Evolutionary conservation across 192 early-diverging fungal genomes (phyloP).

Genomic region (Helicostylum pulchrum): DNA sequence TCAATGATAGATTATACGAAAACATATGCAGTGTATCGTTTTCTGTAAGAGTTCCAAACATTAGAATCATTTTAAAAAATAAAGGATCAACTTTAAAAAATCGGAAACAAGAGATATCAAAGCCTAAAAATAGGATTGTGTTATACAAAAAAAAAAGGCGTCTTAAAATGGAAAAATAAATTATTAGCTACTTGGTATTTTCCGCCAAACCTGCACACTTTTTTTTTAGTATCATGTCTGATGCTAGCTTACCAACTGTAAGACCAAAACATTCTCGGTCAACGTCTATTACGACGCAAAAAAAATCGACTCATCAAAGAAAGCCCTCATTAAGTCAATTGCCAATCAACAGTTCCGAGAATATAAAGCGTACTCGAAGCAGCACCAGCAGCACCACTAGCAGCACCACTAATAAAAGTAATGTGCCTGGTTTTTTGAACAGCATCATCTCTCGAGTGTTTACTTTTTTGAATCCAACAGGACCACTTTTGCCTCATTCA

Average conservation of each 20-base stretch:
- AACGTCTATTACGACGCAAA: conserved; percentile 22
- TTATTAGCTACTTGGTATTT: too few relatives aligned
- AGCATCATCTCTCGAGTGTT: not conserved
- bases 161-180: too few relatives aligned
- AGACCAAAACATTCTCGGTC: conserved; percentile 28
- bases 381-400: not conserved
- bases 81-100: too few relatives aligned
- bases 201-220: too few relatives aligned
- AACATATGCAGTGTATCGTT: too few relatives aligned
- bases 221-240: conserved; percentile 8
- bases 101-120: too few relatives aligned
- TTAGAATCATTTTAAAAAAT: too few relatives aligned
- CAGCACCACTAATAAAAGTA: not conserved
- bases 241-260: conserved; percentile 1
- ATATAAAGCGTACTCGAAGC: not conserved
- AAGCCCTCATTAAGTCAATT: conserved; percentile 17
- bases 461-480: conserved; percentile 17
- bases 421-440: not conserved
- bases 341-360: not conserved
- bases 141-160: too few relatives aligned
- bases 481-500: conserved; percentile 28
- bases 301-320: conserved; percentile 23
- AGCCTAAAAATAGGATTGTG: too few relatives aligned
- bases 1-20: too few relatives aligned
- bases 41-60: too few relatives aligned